Conservation (phyloP, 2,329 filamentous ascomycete genomes). For the Fusarium sp. region DNA sequence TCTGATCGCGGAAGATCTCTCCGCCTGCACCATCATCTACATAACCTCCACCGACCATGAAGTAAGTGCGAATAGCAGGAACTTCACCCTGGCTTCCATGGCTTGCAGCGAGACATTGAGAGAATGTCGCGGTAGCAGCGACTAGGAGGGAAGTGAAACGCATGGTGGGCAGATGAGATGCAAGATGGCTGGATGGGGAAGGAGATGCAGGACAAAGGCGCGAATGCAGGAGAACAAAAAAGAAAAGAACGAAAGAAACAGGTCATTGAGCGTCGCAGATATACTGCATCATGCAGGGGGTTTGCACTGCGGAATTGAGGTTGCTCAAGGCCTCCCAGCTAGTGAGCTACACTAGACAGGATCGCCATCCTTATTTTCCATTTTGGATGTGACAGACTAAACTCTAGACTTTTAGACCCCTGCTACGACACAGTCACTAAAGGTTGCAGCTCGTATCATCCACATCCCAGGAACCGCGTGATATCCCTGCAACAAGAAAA, state of each 20-base stretch:
- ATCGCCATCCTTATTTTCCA: neutral
- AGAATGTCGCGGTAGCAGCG: neutral
- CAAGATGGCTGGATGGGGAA: neutral
- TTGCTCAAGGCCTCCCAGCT: neutral
- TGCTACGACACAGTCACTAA: neutral
- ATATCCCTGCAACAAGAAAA: neutral
- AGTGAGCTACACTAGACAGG: neutral
- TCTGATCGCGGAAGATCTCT: constrained; percentile 39
- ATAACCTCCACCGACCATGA: constrained; percentile 33
- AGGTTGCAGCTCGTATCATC: neutral
- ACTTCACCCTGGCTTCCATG: constrained; percentile 1
- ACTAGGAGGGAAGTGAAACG: neutral
- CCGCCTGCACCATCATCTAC: constrained; percentile 35
- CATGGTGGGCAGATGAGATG: constrained; percentile 5
- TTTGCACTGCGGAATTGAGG: neutral
- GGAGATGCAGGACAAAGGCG: neutral
- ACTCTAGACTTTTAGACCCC: neutral
- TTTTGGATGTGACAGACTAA: neutral
- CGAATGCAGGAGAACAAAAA: constrained; percentile 1
- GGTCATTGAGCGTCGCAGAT: neutral
- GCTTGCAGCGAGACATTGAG: neutral
- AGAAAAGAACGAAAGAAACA: neutral
- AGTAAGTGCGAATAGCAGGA: constrained; percentile 32
- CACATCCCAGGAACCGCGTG: neutral
- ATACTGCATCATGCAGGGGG: constrained; percentile 7